phyloP scores from a whole-genome alignment of 768 basidiomycete genomes.

The Russula sp. region DNA sequence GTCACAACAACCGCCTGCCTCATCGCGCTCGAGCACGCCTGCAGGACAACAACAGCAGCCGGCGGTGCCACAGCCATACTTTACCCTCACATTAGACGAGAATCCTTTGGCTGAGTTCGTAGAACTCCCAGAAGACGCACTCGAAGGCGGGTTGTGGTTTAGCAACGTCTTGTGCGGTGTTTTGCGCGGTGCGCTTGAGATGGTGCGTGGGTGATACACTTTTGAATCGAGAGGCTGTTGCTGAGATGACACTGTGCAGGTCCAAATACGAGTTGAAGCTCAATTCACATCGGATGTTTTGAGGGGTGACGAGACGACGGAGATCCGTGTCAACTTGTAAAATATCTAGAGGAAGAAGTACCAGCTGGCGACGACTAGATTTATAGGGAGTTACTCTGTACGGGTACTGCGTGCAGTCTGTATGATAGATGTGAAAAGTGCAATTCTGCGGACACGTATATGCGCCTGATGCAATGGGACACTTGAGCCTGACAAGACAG shows the following conservation, averaged over 20 bases:
- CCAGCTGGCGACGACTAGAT: constrained; percentile 85
- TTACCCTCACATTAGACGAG: constrained; percentile 87
- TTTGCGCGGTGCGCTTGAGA: constrained; percentile 87
- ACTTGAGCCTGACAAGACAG: neutral
- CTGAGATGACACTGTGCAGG: constrained; percentile 46
- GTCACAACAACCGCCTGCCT: constrained; percentile 40
- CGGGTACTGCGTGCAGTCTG: neutral
- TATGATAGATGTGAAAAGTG: constrained; percentile 12
- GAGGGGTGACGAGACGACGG: constrained; percentile 91
- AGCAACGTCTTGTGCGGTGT: constrained; percentile 96
- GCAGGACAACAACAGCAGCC: constrained; percentile 38
- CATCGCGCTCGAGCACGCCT: constrained; percentile 40
- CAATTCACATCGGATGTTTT: constrained; percentile 88
- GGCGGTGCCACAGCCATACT: constrained; percentile 50
- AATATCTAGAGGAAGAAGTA: constrained; percentile 94
- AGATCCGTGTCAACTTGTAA: constrained; percentile 86
- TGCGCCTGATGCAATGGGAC: neutral
- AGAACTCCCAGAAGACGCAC: constrained; percentile 88
- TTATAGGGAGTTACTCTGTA: neutral
- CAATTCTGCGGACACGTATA: neutral
- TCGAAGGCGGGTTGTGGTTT: constrained; percentile 94
- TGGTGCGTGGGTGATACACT: constrained; percentile 57
- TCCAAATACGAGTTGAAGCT: constrained; percentile 93
- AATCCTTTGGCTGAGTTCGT: constrained; percentile 97
- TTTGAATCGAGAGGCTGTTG: neutral